Evolutionary conservation across 257 asterid species (phyloP).

Genomic region (Coffea canephora): DNA sequence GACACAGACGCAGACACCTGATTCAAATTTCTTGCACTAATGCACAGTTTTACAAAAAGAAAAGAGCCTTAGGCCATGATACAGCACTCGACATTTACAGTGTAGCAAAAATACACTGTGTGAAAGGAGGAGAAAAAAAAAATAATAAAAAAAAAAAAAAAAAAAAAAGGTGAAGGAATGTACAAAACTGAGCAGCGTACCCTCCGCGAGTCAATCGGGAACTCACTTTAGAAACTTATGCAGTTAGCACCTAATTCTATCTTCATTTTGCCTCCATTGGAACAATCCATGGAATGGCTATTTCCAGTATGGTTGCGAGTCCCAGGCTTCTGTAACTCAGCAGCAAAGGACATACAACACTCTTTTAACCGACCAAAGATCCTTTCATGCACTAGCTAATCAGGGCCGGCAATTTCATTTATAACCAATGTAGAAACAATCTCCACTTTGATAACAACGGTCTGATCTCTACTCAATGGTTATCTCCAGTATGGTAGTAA

Average conservation of each 20-base stretch:
- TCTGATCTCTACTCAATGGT: slow-evolving; percentile 62
- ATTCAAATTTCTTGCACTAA: not conserved
- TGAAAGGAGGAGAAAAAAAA: not conserved
- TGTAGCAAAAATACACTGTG: not conserved
- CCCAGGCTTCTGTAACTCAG: slow-evolving; percentile 73
- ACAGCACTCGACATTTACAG: not conserved
- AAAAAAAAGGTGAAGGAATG: not conserved
- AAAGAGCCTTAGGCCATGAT: not conserved
- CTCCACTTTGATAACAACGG: not conserved
- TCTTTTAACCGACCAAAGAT: slow-evolving; percentile 60
- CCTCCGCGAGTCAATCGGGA: not conserved
- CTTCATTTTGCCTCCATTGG: not conserved
- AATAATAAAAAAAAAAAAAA: not conserved
- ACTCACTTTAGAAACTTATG: not conserved
- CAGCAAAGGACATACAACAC: slow-evolving; percentile 76
- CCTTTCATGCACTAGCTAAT: slow-evolving; percentile 94
- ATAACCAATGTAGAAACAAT: slow-evolving; percentile 49
- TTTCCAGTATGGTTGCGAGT: slow-evolving; percentile 70
- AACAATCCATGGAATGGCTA: slow-evolving; percentile 51
- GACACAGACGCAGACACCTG: too few species aligned
- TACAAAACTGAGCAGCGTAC: not conserved
- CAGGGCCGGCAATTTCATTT: slow-evolving; percentile 66
- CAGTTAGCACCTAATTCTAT: not conserved
- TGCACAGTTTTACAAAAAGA: not conserved
- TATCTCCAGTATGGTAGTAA: slow-evolving; percentile 80